Conservation (phyloP, 2,329 filamentous ascomycete genomes). For the Balansia obtecta region DNA sequence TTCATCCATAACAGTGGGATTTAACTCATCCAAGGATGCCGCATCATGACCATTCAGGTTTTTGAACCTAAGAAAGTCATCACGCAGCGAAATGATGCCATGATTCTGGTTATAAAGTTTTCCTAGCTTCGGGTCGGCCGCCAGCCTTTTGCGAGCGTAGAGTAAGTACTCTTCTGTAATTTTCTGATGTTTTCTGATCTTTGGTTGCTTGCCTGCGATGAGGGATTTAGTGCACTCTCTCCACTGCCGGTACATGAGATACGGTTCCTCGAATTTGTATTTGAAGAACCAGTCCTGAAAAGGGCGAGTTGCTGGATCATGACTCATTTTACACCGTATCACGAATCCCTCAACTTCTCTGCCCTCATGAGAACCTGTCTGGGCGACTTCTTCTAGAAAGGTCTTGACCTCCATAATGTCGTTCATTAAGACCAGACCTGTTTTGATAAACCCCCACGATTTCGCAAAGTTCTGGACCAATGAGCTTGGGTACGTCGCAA, state of each 20-base stretch:
- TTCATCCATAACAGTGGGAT: conserved; percentile 32
- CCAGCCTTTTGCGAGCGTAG: conserved; percentile 66
- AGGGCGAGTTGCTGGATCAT: conserved; percentile 34
- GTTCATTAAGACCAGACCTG: conserved; percentile 65
- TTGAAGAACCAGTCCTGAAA: conserved; percentile 99
- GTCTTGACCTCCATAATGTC: conserved; percentile 59
- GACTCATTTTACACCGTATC: conserved; percentile 66
- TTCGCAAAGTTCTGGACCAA: conserved; percentile 86
- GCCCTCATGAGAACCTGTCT: conserved; percentile 80
- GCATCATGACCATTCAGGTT: conserved; percentile 83
- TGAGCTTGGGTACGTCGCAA: conserved; percentile 71
- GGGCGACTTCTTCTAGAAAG: conserved; percentile 75
- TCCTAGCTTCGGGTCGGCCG: conserved; percentile 52
- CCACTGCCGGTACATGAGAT: conserved; percentile 98
- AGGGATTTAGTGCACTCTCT: conserved; percentile 89
- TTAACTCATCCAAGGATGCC: conserved; percentile 56
- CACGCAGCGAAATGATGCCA: conserved; percentile 81
- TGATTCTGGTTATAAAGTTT: conserved; percentile 76
- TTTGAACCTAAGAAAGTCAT: conserved; percentile 75
- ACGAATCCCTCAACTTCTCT: conserved; percentile 96
- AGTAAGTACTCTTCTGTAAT: conserved; percentile 87
- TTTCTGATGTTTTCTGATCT: conserved; percentile 71
- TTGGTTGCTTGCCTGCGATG: conserved; percentile 62
- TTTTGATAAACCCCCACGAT: conserved; percentile 87
- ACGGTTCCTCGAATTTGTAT: conserved; percentile 98